Evolutionary conservation across 2,329 filamentous ascomycete species (phyloP), one percentile per base, ranked within the genome.

Genomic region (Colletotrichum sp.): DNA sequence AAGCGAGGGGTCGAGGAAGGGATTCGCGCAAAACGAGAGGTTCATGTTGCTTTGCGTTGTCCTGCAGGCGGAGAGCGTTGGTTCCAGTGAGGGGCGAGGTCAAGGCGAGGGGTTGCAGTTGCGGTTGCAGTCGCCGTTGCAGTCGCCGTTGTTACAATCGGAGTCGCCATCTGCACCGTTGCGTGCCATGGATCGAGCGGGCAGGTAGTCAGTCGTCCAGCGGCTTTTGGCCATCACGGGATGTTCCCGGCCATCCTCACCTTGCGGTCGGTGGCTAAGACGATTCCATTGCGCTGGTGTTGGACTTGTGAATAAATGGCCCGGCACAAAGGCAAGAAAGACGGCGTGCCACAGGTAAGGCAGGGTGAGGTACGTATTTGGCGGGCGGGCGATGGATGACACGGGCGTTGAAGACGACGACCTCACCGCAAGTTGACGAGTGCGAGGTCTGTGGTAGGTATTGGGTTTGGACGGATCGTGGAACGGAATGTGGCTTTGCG

Each of bases 261-360:
- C 64, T 28, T 21, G 26, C 70, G 64, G 70, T 63, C 38, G 61
- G 65, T 73, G 70, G 70, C 64, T 32, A 55, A 61, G 70, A 62
- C 18, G 55, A 58, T 26, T 16, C 13, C n/a, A 36, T 43, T 48
- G 61, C 38, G 32, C 61, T 48, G 32, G 34, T 18, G 9, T 12
- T 63, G 9, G 14, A 18, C 21, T 14, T 48, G 34, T 10, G 21
- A 21, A 26, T 21, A 1, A n/a, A 64, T 32, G n/a, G 38, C 14
- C 34, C 21, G 5, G 58, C 61, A 26, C 10, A 12, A n/a, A 63
- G 34, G 14, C 36, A 4, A 63, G 32, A 30, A 21, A 52, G 68
- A 36, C 14, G 36, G 36, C 59, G 59, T 30, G 68, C 36, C 28
- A 65, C 43, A 71, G 28, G 38, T 71, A 36, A 34, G 32, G 32